Base-by-base conservation (phyloP, 148 eudicot species). In the Cornus florida region DNA sequence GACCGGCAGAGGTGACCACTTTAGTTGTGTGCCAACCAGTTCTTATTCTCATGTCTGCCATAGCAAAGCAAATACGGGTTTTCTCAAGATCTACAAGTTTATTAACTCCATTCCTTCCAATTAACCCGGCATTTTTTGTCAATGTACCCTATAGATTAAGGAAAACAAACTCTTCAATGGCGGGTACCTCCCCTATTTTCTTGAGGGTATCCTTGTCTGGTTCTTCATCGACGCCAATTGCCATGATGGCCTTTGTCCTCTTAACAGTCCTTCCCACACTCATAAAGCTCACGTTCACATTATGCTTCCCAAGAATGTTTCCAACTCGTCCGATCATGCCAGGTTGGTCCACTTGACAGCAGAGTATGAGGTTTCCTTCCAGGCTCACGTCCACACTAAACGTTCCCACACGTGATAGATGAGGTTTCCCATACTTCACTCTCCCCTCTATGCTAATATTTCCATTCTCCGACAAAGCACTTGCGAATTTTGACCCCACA, bases 311-410 rank as follows among this genome's bases (percentile, higher is more conserved):
- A 19, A 93, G 88, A 46, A 91, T 88, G 75, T 84, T 91, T 0
- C 97, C 97, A 23, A 92, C 97, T 3, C 48, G 78, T 0, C 97
- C 97, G 9, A 93, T 93, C 97, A 93, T 88, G 7, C 97, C 97
- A 0, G 97, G 97, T 73, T 93, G 97, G 79, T 93, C 92, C 5
- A 88, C 83, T 69, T 93, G 97, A 56, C 88, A 82, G 77, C 94
- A 93, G 1, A 91, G 83, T 33, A 93, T 89, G 70, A 93, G 84
- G 74, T 86, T 93, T 23, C 93, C 93, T 62, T 93, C 97, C 65
- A 93, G 82, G 75, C 93, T 93, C 56, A 87, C 97, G 59, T 93
- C 97, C 69, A 91, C 94, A 2, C 84, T 81, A 67, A 89, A 93
- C 13, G 93, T 76, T 16, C 97, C 97, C 14, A 93, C 94, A 73